Base-by-base conservation (phyloP, 2,329 filamentous ascomycete species). In the Verticillium longisporum region DNA sequence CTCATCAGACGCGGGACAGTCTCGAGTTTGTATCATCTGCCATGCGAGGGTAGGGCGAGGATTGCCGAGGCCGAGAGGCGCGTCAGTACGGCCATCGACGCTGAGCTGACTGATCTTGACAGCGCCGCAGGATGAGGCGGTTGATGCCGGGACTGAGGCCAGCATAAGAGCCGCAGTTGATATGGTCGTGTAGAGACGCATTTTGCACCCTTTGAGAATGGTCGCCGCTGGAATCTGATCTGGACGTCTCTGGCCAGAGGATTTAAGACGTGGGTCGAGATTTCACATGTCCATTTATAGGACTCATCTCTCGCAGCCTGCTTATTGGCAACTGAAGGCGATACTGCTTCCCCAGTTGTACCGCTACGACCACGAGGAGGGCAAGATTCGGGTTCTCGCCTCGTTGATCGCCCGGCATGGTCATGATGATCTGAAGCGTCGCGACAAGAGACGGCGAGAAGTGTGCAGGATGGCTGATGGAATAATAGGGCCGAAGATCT, bases 51-150 rank as follows among this genome's bases (percentile, higher is more conserved):
- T 26, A 26, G 26, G 26, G 26, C 45, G 60, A 21, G 56, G 45
- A 31, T 59, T 61, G 41, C 53, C 60, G 21, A 61, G 60, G 15
- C 60, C 60, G 34, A 61, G 50, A 7, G 60, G 56, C 41, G 37
- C 50, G 31, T 61, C 60, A n/a, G 53, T 31, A 18, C 56, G 60
- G 5, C 60, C 60, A 34, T 61, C 60, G n/a, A 61, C 60, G 45
- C 60, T 61, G 21, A 61, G 57, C 50, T 45, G 60, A 45, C 50
- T 26, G 26, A 56, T 34, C 45, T 59, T 61, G 55, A 57, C 59
- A 4, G 59, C 59, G 41, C 57, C 57, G n/a, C 57, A 59, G 31
- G 45, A 59, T 15, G 36, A 11, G 14, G 57, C 38, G 10, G 57
- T 31, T 6, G 32, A 33, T 11, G 41, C 14, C 15, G 38, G 38